Conservation (phyloP, 805 yeast species). For the Kregervanrija fluxuum region DNA sequence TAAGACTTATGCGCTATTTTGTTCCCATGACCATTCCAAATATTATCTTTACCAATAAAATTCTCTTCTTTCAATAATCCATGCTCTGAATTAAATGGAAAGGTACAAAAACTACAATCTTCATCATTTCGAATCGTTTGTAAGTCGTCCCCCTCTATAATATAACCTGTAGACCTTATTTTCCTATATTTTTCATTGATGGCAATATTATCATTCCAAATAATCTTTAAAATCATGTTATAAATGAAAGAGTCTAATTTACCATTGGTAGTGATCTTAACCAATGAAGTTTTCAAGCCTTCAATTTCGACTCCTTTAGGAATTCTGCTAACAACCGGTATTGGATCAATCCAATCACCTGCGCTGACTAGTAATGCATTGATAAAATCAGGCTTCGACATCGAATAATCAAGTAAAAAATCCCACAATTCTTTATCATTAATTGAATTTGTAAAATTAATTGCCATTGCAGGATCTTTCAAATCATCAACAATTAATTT, state of each 20-base stretch:
- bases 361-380: constrained; percentile 64
- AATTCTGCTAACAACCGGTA: constrained; percentile 59
- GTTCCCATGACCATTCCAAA: constrained; percentile 26
- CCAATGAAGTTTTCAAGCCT: constrained; percentile 56
- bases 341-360: constrained; percentile 59
- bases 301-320: constrained; percentile 55
- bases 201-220: constrained; percentile 42
- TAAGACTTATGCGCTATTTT: constrained; percentile 28
- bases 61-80: constrained; percentile 25
- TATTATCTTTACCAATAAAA: constrained; percentile 21
- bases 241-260: constrained; percentile 48
- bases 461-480: constrained; percentile 74
- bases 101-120: constrained; percentile 4
- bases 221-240: constrained; percentile 46
- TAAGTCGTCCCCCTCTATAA: constrained; percentile 18
- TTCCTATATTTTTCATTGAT: constrained; percentile 26
- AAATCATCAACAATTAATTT: constrained; percentile 68
- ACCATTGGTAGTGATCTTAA: constrained; percentile 56
- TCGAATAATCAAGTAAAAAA: constrained; percentile 61
- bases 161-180: constrained; percentile 28
- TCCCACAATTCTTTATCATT: constrained; percentile 80
- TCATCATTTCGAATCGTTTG: constrained; percentile 2
- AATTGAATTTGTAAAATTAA: constrained; percentile 62
- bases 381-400: constrained; percentile 69
- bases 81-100: not conserved